Evolutionary conservation across 2,329 filamentous ascomycete species (phyloP), one percentile per base, ranked within the genome.

Genomic region (Arthrocladium fulminans): DNA sequence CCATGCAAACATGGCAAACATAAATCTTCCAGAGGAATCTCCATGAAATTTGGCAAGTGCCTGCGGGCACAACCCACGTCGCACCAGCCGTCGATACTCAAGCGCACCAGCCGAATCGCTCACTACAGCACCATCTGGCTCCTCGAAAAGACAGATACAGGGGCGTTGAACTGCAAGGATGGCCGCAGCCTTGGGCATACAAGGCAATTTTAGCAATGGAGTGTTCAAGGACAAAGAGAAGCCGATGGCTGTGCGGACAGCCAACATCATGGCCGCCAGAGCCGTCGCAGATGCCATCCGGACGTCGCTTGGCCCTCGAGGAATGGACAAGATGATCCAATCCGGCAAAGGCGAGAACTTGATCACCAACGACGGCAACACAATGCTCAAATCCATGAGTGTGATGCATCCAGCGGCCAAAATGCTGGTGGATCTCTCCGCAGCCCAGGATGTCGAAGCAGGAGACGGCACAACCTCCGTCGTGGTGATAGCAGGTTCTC

Each of bases 251-350:
- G 92, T 98, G 57, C 85, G 92, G 60, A 89, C 86, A 57, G 86
- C 87, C 64, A 98, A 98, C 73, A 97, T 98, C 70, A 85, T 95
- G 64, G 92, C 92, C 60, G 92, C 92, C 61, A 81, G 90, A 92
- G 92, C 92, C 65, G 90, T 98, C 64, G 85, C 92, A 67, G 92
- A 98, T 79, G 92, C 92, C 59, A 94, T 98, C 67, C 80, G 92
- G 75, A 97, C 90, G 67, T 97, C 92, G 54, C 77, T 98, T 59
- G 92, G 92, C 56, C 92, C 92, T 57, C 83, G 92, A 69, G 92
- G 92, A 65, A 96, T 96, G 89, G 89, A 96, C 74, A 96, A 96
- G 76, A 96, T 96, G 89, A 97, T 98, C 62, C 86, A 94, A 75
- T 94, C 85, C 52, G 86, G 88, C 66, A 95, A 88, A 73, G 92